These are phyloP conservation scores for Linum trigynum DNA, from an alignment of 345 rosid genomes.

Conservation along the genomic window DNA sequence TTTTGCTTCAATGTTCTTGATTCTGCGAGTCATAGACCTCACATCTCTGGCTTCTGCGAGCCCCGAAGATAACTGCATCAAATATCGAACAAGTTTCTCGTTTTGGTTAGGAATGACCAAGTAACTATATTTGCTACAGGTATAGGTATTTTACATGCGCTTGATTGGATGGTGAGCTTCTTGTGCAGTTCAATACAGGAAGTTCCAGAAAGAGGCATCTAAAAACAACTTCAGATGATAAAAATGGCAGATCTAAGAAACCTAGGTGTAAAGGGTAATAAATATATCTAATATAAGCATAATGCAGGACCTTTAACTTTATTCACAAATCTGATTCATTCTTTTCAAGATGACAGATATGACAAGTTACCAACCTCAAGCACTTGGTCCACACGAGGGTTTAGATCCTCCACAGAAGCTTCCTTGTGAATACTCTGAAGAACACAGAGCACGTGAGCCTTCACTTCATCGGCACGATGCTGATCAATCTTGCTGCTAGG, in stretches of 20 bases:
- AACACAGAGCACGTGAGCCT: conserved; percentile 48
- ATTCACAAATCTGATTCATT: too few relatives aligned
- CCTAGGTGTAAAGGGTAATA: not conserved
- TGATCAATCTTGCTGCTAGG: conserved; percentile 44
- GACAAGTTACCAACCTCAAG: conserved; percentile 32
- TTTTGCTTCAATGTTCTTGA: conserved; percentile 62
- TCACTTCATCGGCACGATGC: conserved; percentile 44
- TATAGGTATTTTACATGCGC: too few relatives aligned
- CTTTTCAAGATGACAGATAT: not conserved
- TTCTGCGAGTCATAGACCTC: conserved; percentile 40
- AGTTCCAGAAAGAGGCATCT: not conserved
- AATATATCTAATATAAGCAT: not conserved
- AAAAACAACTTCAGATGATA: not conserved
- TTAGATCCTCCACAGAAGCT: conserved; percentile 45
- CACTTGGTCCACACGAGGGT: conserved; percentile 43
- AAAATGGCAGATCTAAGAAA: not conserved
- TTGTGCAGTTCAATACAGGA: not conserved
- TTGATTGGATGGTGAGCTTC: too few relatives aligned
- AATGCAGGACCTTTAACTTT: not conserved
- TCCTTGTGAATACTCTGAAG: conserved; percentile 51
- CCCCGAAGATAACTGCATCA: conserved; percentile 39
- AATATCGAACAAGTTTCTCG: conserved; percentile 2
- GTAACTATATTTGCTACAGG: not conserved
- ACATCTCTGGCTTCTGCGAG: conserved; percentile 38
- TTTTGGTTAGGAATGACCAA: conserved; percentile 8